These are phyloP conservation scores for Saccharomycopsis phalli DNA, from an alignment of 1,139 yeast genomes.

Conservation along the genomic window DNA sequence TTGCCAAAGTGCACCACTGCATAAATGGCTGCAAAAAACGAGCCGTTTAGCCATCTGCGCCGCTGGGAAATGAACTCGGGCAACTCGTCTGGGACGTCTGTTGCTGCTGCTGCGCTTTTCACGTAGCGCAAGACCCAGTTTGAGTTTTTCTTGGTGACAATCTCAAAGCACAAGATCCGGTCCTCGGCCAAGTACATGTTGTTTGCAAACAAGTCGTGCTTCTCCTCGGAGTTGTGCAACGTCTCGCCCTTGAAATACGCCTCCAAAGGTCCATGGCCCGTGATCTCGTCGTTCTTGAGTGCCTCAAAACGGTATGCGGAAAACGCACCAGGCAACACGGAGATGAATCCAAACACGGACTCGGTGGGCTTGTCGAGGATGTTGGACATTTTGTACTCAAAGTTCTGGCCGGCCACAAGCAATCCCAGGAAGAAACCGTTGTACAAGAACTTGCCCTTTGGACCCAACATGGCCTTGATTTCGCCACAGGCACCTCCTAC, in stretches of 20 bases:
- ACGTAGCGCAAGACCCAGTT: slow-evolving; percentile 87
- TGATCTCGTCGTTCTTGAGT: slow-evolving; percentile 45
- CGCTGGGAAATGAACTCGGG: slow-evolving; percentile 86
- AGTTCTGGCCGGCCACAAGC: slow-evolving; percentile 83
- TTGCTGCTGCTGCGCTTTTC: slow-evolving; percentile 86
- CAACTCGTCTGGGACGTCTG: slow-evolving; percentile 88
- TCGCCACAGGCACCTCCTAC: slow-evolving; percentile 97
- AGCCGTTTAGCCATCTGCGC: slow-evolving; percentile 95
- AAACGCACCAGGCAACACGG: slow-evolving; percentile 89
- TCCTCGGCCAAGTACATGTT: slow-evolving; percentile 96
- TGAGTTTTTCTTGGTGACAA: slow-evolving; percentile 68
- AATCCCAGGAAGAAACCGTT: slow-evolving; percentile 43
- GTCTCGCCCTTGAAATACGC: slow-evolving; percentile 93
- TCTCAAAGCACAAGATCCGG: slow-evolving; percentile 88
- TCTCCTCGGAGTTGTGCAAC: slow-evolving; percentile 35
- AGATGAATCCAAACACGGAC: slow-evolving; percentile 78
- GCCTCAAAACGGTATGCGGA: slow-evolving; percentile 85
- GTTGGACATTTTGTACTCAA: slow-evolving; percentile 88
- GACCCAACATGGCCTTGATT: slow-evolving; percentile 83
- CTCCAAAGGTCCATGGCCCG: slow-evolving; percentile 78
- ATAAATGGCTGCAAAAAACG: slow-evolving; percentile 90
- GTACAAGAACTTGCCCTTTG: slow-evolving; percentile 54
- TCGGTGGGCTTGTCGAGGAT: slow-evolving; percentile 88
- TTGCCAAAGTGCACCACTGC: slow-evolving; percentile 65
- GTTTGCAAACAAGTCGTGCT: slow-evolving; percentile 71